Evolutionary conservation across 371 early-diverging fungal genomes (phyloP), one percentile per base, ranked within the genome.

Genomic region (Mucor sp.): DNA sequence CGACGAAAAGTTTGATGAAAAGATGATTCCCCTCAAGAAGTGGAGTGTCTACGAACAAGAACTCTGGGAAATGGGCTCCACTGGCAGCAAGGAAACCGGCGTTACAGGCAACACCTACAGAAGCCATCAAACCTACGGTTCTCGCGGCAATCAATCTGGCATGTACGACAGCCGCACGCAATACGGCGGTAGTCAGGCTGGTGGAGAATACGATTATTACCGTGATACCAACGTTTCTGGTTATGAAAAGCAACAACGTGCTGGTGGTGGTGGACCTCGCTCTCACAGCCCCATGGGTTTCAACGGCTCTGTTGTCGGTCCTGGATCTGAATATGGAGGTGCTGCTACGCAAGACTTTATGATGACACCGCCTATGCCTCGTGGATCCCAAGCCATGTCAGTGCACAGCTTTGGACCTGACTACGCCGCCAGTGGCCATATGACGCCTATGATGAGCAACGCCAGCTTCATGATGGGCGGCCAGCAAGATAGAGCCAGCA

Each of bases 21-120:
- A 89, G 58, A 84, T 85, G 68, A 95, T 98, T 66, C 95, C 96
- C 4, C 84, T 93, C 68, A 93, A 91, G 89, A 93, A 93, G 79
- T 97, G 97, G 97, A 84, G 90, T 58, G 96, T 95, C 14, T 95
- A 95, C 66, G 97, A 93, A 68, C 90, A 91, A 74, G 91, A 93
- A 59, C 76, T 93, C 32, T 94, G 92, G 93, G 94, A 90, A 65
- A 79, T 85, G 63, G 85, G 84, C 8, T 84, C 88, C 2, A 83
- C 84, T 3, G 84, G 82, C 11, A 88, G 87, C 3, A 73, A 78
- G 25, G 88, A 87, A 43, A 88, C 88, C 15, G 78, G 81, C 23
- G 65, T 80, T 11, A 84, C 84, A 4, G 74, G 76, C 8, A 73
- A 81, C 25, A 79, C 72, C 6, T 80, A 80, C 60, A 75, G 64